A percentile compares a stretch with the other conserved stretches of the same genome.
Evolutionary conservation across 1,284 basidiomycete genomes (phyloP).

Genomic region (Athelia sp.): DNA sequence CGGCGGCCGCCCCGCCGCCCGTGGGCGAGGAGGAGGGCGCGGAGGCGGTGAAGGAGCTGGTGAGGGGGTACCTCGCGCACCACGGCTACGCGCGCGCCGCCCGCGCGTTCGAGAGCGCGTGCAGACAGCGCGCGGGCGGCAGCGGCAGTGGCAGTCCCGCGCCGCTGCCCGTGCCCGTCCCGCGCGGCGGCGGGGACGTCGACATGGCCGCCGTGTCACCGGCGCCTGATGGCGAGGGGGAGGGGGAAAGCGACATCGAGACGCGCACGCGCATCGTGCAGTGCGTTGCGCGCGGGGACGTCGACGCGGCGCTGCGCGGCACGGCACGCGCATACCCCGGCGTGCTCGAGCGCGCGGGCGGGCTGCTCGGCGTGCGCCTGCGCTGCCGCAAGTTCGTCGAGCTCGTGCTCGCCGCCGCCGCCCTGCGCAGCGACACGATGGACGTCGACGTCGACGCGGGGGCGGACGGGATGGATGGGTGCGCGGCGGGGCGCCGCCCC

Average conservation of each 20-base stretch:
- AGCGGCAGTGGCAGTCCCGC: neutral
- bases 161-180: too few species aligned
- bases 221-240: neutral
- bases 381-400: constrained; percentile 81
- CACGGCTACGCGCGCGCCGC: constrained; percentile 73
- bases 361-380: constrained; percentile 69
- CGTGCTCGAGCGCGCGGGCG: constrained; percentile 62
- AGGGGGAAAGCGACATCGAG: constrained; percentile 32
- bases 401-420: constrained; percentile 63
- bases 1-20: too few species aligned
- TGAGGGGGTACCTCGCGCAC: constrained; percentile 75
- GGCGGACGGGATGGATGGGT: constrained; percentile 48
- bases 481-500: constrained; percentile 20
- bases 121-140: neutral
- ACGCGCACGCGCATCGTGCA: constrained; percentile 66
- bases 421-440: constrained; percentile 41
- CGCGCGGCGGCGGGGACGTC: constrained; percentile 15
- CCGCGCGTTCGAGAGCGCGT: constrained; percentile 60
- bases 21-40: constrained; percentile 38
- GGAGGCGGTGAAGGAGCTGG: constrained; percentile 55
- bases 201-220: too few species aligned
- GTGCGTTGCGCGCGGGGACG: constrained; percentile 62
- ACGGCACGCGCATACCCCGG: constrained; percentile 50
- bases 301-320: constrained; percentile 62
- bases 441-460: constrained; percentile 33